phyloP scores from a whole-genome alignment of 1,139 yeast species.

The Hansenula anomala region DNA sequence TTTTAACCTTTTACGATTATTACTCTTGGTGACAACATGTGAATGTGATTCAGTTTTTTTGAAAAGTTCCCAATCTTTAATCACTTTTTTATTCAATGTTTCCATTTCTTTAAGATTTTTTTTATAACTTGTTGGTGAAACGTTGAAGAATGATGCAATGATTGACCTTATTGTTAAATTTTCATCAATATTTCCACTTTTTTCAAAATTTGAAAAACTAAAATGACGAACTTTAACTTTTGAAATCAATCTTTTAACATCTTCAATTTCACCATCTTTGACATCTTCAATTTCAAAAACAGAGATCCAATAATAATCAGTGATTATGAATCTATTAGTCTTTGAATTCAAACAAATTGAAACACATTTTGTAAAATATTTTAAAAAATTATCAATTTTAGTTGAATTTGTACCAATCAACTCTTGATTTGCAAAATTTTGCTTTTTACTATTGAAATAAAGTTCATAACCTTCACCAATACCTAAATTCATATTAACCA shows the following conservation, averaged over 20 bases:
- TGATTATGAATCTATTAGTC: conserved; percentile 19
- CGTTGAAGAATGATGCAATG: conserved; percentile 17
- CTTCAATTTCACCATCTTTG: conserved; percentile 20
- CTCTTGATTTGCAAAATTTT: conserved; percentile 6
- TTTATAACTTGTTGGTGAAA: conserved; percentile 6
- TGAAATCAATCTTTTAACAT: conserved; percentile 16
- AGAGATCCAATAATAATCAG: conserved; percentile 22
- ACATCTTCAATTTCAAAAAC: conserved; percentile 21
- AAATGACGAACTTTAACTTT: conserved; percentile 21
- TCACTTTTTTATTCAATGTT: conserved; percentile 11
- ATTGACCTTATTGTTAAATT: conserved; percentile 18
- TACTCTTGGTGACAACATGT: too few species aligned
- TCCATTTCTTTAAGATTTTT: conserved; percentile 5
- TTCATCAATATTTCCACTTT: too few species aligned
- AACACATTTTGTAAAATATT: conserved; percentile 21
- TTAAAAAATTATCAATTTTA: conserved; percentile 19
- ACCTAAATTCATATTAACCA: conserved; percentile 16
- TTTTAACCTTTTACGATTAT: conserved; percentile 15
- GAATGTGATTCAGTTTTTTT: conserved; percentile 2
- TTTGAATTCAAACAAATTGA: conserved; percentile 21
- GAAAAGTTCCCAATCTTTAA: conserved; percentile 20
- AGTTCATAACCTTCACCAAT: conserved; percentile 23
- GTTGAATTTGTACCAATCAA: conserved; percentile 17
- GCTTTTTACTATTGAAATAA: conserved; percentile 14
- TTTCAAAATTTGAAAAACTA: conserved; percentile 16